Evolutionary conservation across 306 rosid genomes (phyloP), one percentile per base, ranked within the genome.

Genomic region (Pterocarpus santalinus): DNA sequence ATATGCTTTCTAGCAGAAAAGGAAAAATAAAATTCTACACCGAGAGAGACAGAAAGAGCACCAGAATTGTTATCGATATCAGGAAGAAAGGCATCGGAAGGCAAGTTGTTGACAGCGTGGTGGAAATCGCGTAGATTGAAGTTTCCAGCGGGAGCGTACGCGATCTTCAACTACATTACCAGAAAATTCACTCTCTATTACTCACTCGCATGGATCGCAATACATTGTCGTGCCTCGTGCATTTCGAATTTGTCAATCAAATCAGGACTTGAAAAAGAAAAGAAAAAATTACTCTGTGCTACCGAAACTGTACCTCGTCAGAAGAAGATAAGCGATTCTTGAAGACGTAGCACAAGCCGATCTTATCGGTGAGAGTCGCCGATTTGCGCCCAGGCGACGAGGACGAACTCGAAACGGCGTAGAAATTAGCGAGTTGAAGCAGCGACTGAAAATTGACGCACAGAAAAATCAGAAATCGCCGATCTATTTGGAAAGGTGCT

Each of bases 371-470:
- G 3, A 86, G 86, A 72, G 85, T 30, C 22, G 71, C 56, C 8
- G 88, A 84, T 80, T 65, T 85, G 60, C 84, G 39, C 76, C 28
- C 11, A 12, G 69, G 44, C 43, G 82, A 77, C 39, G 80, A 69
- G 63, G 81, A 80, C 52, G 89, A 68, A 60, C 78, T 80, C 32
- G 91, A 90, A 76, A 88, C 70, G 73, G 95, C 85, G 39, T 88
- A 92, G 81, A 89, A 88, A 84, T 92, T 92, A 32, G 93, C 92
- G 36, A 92, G 90, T 84, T 90, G 92, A 85, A 92, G 89, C 83
- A 92, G 77, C 5, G 92, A 87, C 97, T 92, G 80, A 70, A n/a
- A 79, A 80, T 75, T 73, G 63, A 83, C 12, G 57, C 32, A n/a
- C 68, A 55, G 64, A 52, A 64, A 5, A 71, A 53, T 72, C 44